A percentile compares a stretch with the other conserved stretches of the same genome.
Evolutionary conservation across 371 early-diverging fungal genomes (phyloP).

Genomic region (Actinomortierella ambigua): DNA sequence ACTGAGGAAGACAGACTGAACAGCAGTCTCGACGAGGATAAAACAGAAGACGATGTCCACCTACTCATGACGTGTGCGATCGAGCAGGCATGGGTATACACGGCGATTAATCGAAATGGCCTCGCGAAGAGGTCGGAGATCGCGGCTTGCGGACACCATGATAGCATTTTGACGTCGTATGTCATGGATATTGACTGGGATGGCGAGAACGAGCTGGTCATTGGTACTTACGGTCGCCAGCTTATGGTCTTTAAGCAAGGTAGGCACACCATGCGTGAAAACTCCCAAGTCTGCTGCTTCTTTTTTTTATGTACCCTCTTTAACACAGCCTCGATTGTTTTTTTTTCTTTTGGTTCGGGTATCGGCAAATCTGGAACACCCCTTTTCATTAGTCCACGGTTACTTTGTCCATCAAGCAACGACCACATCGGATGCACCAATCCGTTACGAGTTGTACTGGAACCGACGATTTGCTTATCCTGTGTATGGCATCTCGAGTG

Average conservation of each 20-base stretch:
- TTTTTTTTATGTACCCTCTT: too few species aligned
- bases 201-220: slow-evolving; percentile 70
- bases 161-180: slow-evolving; percentile 72
- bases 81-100: slow-evolving; percentile 65
- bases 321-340: too few species aligned
- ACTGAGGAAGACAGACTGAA: slow-evolving; percentile 11
- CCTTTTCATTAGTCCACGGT: too few species aligned
- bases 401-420: too few species aligned
- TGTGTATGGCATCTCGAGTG: slow-evolving; percentile 66
- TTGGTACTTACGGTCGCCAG: slow-evolving; percentile 77
- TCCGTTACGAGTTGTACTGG: slow-evolving; percentile 65
- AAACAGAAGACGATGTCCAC: slow-evolving; percentile 47
- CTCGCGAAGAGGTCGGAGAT: slow-evolving; percentile 50
- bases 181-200: slow-evolving; percentile 80
- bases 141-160: slow-evolving; percentile 62
- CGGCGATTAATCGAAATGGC: slow-evolving; percentile 52
- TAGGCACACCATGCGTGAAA: too few species aligned
- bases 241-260: slow-evolving; percentile 71
- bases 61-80: slow-evolving; percentile 68
- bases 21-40: slow-evolving; percentile 20
- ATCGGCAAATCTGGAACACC: too few species aligned
- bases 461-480: slow-evolving; percentile 74
- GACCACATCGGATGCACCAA: neutral
- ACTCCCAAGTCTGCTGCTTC: too few species aligned
- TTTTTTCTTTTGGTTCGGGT: too few species aligned